Base-by-base conservation (phyloP, 805 yeast genomes). In the Nakazawaea wyomingensis region DNA sequence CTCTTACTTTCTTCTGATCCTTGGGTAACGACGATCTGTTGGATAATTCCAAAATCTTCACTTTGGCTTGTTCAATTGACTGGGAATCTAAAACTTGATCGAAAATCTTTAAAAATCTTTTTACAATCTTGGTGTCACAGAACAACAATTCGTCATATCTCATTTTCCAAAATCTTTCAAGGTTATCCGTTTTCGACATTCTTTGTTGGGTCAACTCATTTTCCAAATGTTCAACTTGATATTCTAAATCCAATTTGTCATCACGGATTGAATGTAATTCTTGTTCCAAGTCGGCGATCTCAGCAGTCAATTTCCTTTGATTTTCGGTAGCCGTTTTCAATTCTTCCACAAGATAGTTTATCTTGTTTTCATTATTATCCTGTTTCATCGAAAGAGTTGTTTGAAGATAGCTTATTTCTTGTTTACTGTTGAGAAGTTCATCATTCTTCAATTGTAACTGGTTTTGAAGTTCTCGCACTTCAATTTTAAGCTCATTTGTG, bases 11-110 rank as follows among this genome's bases (percentile, higher is more conserved):
- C 5, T 47, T 39, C 13, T 50, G 50, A 31, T 53, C 56, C 29
- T 14, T 16, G 5, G 20, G 50, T 26, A 50, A 40, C 16, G 46
- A 45, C n/a, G 53, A 55, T 29, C 53, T 45, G 30, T 68, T 63
- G 6, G 66, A 59, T 37, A 72, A 50, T 42, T 65, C 63, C 6
- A 68, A 65, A 22, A 81, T 59, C 50, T 80, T 75, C 18, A 65
- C 64, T 18, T 69, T 66, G 6, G 87, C 83, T 43, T 79, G 85
- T n/a, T 64, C 62, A 14, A 80, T 68, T 0, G 87, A 80, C 3
- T 66, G 53, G 41, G 73, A 74, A 46, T 82, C 87, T 3, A 82
- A 66, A 2, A 81, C 69, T 48, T 72, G 71, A 31, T 73, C 69
- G 44, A 80, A 71, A 1, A 75, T 66, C 16, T 64, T 61, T 32